A percentile compares a stretch with the other conserved stretches of the same genome.
These are phyloP conservation scores for Bipolaris victoriae DNA, from an alignment of 2,329 filamentous ascomycete genomes.

Conservation along the genomic window DNA sequence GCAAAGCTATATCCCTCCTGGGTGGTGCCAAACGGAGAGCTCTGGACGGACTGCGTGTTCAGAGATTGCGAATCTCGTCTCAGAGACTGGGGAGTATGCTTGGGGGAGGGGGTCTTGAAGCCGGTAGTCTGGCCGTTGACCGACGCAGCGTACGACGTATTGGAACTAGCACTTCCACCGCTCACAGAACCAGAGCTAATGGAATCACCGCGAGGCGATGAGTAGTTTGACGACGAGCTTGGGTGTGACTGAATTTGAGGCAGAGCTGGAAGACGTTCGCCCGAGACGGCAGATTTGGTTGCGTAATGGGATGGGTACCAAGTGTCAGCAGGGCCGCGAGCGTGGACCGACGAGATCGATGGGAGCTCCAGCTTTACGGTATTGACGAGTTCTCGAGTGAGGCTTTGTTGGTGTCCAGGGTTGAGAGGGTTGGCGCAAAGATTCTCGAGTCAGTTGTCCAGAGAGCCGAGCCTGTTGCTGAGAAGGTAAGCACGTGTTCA, in stretches of 20 bases:
- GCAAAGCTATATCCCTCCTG: constrained; percentile 49
- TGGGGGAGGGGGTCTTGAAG: constrained; percentile 79
- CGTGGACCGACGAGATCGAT: constrained; percentile 81
- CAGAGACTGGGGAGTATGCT: constrained; percentile 60
- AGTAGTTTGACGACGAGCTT: constrained; percentile 71
- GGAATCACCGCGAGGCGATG: constrained; percentile 77
- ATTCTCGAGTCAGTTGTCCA: constrained; percentile 28
- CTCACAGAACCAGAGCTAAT: constrained; percentile 65
- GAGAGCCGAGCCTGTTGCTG: constrained; percentile 34
- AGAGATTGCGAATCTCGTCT: constrained; percentile 45
- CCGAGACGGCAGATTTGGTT: constrained; percentile 70
- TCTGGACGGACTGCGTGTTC: constrained; percentile 48
- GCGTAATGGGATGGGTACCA: constrained; percentile 72
- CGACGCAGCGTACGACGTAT: constrained; percentile 63
- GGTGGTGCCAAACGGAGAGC: constrained; percentile 47
- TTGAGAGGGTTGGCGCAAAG: constrained; percentile 22
- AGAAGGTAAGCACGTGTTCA: constrained; percentile 36
- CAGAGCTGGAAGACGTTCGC: constrained; percentile 74
- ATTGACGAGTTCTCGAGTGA: constrained; percentile 47
- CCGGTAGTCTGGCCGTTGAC: constrained; percentile 60
- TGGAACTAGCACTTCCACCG: constrained; percentile 59
- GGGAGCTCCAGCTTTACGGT: constrained; percentile 95
- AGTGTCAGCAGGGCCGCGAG: constrained; percentile 76
- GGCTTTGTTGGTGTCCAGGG: constrained; percentile 6
- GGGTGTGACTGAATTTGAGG: constrained; percentile 70